Percentiles rank a stretch among this genome's conserved stretches.
Conservation (phyloP, 768 basidiomycete genomes). For the Dioszegia aurantiaca region DNA sequence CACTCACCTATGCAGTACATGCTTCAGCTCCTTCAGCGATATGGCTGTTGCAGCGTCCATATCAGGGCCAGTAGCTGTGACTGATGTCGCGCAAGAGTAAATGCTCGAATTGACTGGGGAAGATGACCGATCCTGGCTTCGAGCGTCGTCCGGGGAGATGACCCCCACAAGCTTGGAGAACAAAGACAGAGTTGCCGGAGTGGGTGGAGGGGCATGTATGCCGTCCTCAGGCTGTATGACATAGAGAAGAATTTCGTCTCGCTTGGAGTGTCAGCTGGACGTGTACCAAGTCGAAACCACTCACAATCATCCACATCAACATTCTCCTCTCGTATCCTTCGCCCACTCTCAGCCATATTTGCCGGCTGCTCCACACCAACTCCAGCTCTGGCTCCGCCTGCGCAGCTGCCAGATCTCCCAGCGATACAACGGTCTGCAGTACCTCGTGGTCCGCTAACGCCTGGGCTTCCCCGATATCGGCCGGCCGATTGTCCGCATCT, state of each 20-base stretch:
- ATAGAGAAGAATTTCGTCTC: constrained; percentile 26
- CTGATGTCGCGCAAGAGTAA: not conserved
- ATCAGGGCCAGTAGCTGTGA: constrained; percentile 14
- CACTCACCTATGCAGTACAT: constrained; percentile 11
- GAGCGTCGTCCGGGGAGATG: not conserved
- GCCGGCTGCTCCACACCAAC: constrained; percentile 23
- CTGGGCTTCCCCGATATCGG: no score
- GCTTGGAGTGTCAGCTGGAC: constrained; percentile 12
- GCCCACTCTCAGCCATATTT: constrained; percentile 10
- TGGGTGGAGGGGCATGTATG: not conserved
- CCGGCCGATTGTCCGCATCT: no score
- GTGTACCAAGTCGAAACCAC: constrained; percentile 2
- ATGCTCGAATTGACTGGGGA: constrained; percentile 13
- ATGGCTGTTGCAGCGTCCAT: constrained; percentile 20
- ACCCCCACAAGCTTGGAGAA: constrained; percentile 15
- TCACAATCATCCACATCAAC: constrained; percentile 36
- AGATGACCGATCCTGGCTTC: not conserved
- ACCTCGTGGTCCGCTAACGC: not conserved
- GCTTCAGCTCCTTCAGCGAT: constrained; percentile 25
- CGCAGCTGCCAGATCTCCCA: constrained; percentile 28
- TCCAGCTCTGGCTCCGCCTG: constrained; percentile 21
- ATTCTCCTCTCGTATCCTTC: constrained; percentile 11
- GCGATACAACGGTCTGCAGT: constrained; percentile 6
- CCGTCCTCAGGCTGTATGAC: constrained; percentile 5
- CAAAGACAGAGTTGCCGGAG: constrained; percentile 15